Percentiles rank a stretch among this genome's conserved stretches.
Evolutionary conservation across 139 green algal genomes (phyloP).

Genomic region (Chlorella sp.): DNA sequence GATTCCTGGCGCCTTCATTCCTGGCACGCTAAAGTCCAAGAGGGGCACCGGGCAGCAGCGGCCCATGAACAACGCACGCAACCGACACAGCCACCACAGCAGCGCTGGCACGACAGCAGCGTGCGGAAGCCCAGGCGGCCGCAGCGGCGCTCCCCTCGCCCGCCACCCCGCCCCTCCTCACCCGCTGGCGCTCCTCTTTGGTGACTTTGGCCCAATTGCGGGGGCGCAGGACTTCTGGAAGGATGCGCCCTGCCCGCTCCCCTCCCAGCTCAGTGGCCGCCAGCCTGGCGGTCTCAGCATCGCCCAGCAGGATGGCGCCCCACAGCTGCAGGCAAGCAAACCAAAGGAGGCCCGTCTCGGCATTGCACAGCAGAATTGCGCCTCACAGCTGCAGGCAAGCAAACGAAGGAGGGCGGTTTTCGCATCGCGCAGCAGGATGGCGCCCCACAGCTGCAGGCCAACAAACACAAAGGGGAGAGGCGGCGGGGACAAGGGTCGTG

Average conservation of each 20-base stretch:
- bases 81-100: background rate
- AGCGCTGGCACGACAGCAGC: background rate
- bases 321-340: constrained; percentile 33
- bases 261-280: constrained; percentile 58
- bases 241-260: constrained; percentile 55
- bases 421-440: constrained; percentile 34
- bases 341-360: background rate
- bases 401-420: background rate
- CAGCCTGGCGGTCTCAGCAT: constrained; percentile 16
- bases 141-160: no score
- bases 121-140: background rate
- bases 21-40: no score
- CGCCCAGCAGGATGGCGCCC: constrained; percentile 41
- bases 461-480: background rate
- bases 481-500: no score
- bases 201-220: constrained; percentile 46
- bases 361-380: constrained; percentile 3
- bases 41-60: no score
- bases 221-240: constrained; percentile 76
- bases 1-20: no score
- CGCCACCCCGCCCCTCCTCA: background rate
- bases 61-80: background rate
- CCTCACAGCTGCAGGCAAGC: background rate
- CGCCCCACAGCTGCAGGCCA: constrained; percentile 30
- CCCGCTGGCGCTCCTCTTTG: constrained; percentile 20